Percentiles rank a stretch among this genome's conserved stretches.
Evolutionary conservation across 2,329 filamentous ascomycete species (phyloP).

Genomic region (Ophiostoma piceae): DNA sequence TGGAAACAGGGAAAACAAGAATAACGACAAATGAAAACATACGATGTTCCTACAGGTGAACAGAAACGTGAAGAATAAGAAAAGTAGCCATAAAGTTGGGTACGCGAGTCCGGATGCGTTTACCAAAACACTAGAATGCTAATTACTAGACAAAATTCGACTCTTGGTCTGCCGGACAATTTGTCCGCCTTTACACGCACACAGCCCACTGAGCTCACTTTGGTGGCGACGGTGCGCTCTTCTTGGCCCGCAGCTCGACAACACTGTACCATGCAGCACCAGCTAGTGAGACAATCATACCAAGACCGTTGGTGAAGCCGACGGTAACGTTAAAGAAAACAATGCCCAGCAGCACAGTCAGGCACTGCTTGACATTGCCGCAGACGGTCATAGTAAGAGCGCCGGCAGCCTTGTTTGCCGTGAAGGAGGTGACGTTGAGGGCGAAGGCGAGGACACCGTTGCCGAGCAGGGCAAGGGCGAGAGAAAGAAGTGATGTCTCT

Average conservation of each 20-base stretch:
- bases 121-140: not conserved
- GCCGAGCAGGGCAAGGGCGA: conserved; percentile 40
- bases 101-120: not conserved
- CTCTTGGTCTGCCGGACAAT: not conserved
- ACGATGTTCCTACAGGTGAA: not conserved
- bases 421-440: conserved; percentile 53
- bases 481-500: conserved; percentile 28
- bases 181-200: not conserved
- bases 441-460: conserved; percentile 52
- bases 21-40: not conserved
- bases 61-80: not conserved
- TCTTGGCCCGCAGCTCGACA: conserved; percentile 42
- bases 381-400: conserved; percentile 57
- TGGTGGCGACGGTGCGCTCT: conserved; percentile 13
- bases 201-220: not conserved
- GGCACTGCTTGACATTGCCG: conserved; percentile 54
- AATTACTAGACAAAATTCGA: not conserved
- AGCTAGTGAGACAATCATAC: conserved; percentile 50
- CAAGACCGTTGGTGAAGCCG: conserved; percentile 50
- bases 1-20: not conserved
- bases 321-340: conserved; percentile 48
- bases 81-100: not conserved
- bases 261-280: conserved; percentile 55
- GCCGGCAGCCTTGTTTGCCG: conserved; percentile 53
- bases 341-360: conserved; percentile 52